Base-by-base conservation (phyloP, 106 monocot species). In the Dendrobium catenatum region DNA sequence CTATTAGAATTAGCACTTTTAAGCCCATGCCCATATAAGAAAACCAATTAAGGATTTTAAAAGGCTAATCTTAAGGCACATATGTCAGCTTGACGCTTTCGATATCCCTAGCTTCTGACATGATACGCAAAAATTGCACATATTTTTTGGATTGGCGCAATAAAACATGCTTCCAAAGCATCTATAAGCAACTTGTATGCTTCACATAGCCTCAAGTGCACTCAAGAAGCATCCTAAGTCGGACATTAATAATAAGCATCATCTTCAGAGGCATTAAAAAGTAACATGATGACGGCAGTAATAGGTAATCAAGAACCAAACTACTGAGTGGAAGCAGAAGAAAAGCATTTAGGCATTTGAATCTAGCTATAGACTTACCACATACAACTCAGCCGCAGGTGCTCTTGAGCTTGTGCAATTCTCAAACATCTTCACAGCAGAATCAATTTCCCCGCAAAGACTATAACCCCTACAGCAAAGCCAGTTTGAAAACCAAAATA, bases 391-490 rank as follows among this genome's bases (percentile, higher is more conserved):
- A 81, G 86, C 79, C 27, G 75, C 26, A 41, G 88, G 86, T n/a
- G 84, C 77, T 56, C 79, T 88, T 79, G 89, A 83, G 80, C 85
- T 93, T 58, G 55, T 83, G 73, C 84, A 90, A 54, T 93, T 88
- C 43, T 90, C 88, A 83, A 93, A 90, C 40, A 90, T 85, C 77
- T 85, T 90, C 31, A 90, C 80, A 73, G 81, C 90, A 83, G 90
- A 88, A 83, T 93, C 90, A 77, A 90, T 85, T 80, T 93, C 92
- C 56, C 86, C 90, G 48, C 86, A 90, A 22, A 80, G 85, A 76
- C 88, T 85, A 83, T 93, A 93, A 64, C 92, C 90, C 83, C 92
- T 90, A 72, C 24, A 27, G 27, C 24, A 44, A 75, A 54, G 33
- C 6, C 68, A 70, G 1, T 47, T 66, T 59, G 6, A 20, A 42